phyloP scores from a whole-genome alignment of 805 yeast species.

The Lipomyces anomalus region DNA sequence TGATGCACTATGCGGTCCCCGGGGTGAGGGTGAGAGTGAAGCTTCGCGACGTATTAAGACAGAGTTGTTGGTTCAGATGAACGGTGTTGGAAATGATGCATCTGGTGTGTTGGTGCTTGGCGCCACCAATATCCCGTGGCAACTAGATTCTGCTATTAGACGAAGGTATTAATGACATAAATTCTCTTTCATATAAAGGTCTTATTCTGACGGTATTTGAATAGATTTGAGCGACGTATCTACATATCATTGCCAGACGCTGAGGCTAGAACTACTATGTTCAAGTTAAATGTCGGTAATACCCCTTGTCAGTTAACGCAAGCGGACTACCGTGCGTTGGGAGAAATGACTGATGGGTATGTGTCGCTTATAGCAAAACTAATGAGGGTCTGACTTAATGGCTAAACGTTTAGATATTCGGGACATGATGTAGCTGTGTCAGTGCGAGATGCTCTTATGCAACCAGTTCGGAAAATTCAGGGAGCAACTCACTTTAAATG shows the following conservation, averaged over 20 bases:
- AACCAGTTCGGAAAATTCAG: constrained; percentile 92
- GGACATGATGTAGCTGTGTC: constrained; percentile 97
- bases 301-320: constrained; percentile 75
- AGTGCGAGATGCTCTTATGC: constrained; percentile 96
- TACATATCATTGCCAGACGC: constrained; percentile 92
- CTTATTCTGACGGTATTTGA: not conserved
- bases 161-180: constrained; percentile 46
- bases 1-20: constrained; percentile 94
- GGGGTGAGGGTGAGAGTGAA: constrained; percentile 97
- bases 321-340: constrained; percentile 71
- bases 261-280: constrained; percentile 90
- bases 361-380: not conserved
- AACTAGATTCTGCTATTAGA: constrained; percentile 92
- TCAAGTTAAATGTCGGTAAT: constrained; percentile 83
- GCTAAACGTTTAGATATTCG: constrained; percentile 45
- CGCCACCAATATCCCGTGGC: constrained; percentile 99
- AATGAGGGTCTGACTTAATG: not conserved
- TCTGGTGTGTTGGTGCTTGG: constrained; percentile 90
- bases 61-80: constrained; percentile 94
- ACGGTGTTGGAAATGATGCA: constrained; percentile 95
- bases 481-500: constrained; percentile 90
- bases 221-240: constrained; percentile 79
- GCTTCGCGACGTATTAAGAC: constrained; percentile 95
- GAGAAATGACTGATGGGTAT: constrained; percentile 85
- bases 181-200: not conserved